Base-by-base conservation (phyloP, 768 basidiomycete species). In the Termitomyces titanicus region DNA sequence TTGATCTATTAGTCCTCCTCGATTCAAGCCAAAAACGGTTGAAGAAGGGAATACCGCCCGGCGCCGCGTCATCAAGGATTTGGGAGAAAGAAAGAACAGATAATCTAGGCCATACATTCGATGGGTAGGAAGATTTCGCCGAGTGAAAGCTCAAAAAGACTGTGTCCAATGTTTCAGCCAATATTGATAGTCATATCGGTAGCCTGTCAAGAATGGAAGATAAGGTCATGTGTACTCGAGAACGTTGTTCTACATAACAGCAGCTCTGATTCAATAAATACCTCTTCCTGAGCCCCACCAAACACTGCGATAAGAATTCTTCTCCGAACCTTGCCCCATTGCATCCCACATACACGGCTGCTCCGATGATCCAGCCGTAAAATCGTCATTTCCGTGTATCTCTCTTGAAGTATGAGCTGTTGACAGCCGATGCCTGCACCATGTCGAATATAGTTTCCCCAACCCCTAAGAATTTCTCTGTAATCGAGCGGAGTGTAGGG, bases 371-470 rank as follows among this genome's bases (percentile, higher is more conserved):
- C 60, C 61, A 61, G 43, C 46, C 35, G 51, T 55, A 57, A 20
- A 58, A 53, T 11, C 38, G 59, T 70, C 63, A 76, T 61, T 70
- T 74, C 63, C 53, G 59, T 56, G 69, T 52, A 68, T 81, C 76
- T 64, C 78, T 80, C 76, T 81, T 87, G 76, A 90, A 98, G 66
- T 90, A 97, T 9, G 76, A 62, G 66, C 87, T 94, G 68, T 89
- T 93, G 58, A 97, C 90, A n/a, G 85, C 92, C 2, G 86, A 84
- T 11, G 84, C 86, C 64, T 94, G 88, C 34, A 88, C 74, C 70
- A 94, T 80, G 66, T 92, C 90, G 73, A 96, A 98, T 33, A 96
- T 70, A 4, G 87, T 84, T 72, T 98, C 96, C 49, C 96, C 96
- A 24, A 94, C 75, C 34, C 86, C 83, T 48, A 98, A 78, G 66